Evolutionary conservation across 2,329 filamentous ascomycete genomes (phyloP).

Genomic region (Calonectria fujianensis): DNA sequence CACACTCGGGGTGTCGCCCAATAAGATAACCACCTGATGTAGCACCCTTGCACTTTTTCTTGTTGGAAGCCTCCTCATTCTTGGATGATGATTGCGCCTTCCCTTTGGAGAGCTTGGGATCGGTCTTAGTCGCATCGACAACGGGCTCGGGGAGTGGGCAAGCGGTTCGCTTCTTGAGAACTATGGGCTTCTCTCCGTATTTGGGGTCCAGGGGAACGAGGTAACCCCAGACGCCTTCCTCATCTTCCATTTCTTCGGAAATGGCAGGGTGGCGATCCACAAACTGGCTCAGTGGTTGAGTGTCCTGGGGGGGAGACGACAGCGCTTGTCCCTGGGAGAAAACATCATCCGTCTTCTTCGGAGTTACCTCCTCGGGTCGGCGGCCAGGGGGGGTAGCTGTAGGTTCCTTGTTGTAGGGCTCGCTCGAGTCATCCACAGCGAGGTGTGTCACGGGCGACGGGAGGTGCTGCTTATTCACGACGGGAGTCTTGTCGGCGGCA

Average conservation of each 20-base stretch:
- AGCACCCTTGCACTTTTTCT: slow-evolving; percentile 75
- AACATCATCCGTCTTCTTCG: slow-evolving; percentile 70
- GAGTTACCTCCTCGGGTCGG: slow-evolving; percentile 72
- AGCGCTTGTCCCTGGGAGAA: slow-evolving; percentile 67
- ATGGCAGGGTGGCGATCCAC: slow-evolving; percentile 82
- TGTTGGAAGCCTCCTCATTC: slow-evolving; percentile 77
- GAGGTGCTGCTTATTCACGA: slow-evolving; percentile 80
- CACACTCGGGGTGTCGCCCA: slow-evolving; percentile 94
- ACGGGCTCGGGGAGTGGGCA: slow-evolving; percentile 77
- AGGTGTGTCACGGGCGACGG: slow-evolving; percentile 86
- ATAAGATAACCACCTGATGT: slow-evolving; percentile 91
- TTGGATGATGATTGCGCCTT: slow-evolving; percentile 68
- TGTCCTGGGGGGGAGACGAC: slow-evolving; percentile 79
- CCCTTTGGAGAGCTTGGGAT: slow-evolving; percentile 64
- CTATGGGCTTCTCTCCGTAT: slow-evolving; percentile 79
- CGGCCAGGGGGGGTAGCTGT: slow-evolving; percentile 82
- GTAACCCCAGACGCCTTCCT: slow-evolving; percentile 98
- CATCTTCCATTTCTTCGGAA: slow-evolving; percentile 89
- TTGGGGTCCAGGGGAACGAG: slow-evolving; percentile 86
- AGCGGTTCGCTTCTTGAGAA: slow-evolving; percentile 83
- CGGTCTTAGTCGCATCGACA: slow-evolving; percentile 59
- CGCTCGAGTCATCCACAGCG: slow-evolving; percentile 74
- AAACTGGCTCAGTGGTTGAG: slow-evolving; percentile 80
- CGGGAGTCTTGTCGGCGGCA: slow-evolving; percentile 72
- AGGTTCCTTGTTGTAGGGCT: slow-evolving; percentile 76